These are phyloP conservation scores for Exutisphaerella laricina DNA, from an alignment of 2,329 filamentous ascomycete genomes.

Conservation along the genomic window DNA sequence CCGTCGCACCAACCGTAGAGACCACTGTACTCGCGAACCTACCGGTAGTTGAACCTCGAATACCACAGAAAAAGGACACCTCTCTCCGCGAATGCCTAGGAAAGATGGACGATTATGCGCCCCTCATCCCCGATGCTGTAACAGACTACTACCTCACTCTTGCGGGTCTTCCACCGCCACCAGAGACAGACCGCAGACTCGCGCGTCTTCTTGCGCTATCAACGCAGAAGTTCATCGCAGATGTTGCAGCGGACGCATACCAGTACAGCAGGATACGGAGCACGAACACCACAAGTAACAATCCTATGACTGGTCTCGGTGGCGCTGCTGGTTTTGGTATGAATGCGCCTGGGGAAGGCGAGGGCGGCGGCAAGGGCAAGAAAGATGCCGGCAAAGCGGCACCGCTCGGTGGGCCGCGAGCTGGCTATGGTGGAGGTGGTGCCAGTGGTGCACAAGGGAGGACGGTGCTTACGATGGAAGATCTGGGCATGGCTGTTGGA, in stretches of 20 bases:
- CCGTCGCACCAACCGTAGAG: conserved; percentile 66
- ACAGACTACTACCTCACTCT: conserved; percentile 98
- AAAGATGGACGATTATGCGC: conserved; percentile 98
- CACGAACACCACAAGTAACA: conserved; percentile 85
- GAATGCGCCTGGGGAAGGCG: conserved; percentile 45
- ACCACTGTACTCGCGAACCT: conserved; percentile 58
- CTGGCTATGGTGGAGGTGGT: conserved; percentile 70
- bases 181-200: conserved; percentile 82
- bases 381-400: conserved; percentile 35
- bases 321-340: conserved; percentile 68
- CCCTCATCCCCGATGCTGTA: conserved; percentile 97
- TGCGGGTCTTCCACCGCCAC: conserved; percentile 86
- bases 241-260: conserved; percentile 95
- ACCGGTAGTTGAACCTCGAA: conserved; percentile 46
- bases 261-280: conserved; percentile 94
- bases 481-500: conserved; percentile 93
- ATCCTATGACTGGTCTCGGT: conserved; percentile 81
- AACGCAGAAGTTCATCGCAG: conserved; percentile 98
- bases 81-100: conserved; percentile 85
- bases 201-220: conserved; percentile 90
- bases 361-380: conserved; percentile 49
- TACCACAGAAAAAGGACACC: conserved; percentile 81
- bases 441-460: conserved; percentile 83
- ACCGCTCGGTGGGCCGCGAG: conserved; percentile 45
- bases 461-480: conserved; percentile 97